Percentiles rank a stretch among this genome's conserved stretches.
phyloP scores from a whole-genome alignment of 1,284 basidiomycete species.

The Melampsora allii-populina region DNA sequence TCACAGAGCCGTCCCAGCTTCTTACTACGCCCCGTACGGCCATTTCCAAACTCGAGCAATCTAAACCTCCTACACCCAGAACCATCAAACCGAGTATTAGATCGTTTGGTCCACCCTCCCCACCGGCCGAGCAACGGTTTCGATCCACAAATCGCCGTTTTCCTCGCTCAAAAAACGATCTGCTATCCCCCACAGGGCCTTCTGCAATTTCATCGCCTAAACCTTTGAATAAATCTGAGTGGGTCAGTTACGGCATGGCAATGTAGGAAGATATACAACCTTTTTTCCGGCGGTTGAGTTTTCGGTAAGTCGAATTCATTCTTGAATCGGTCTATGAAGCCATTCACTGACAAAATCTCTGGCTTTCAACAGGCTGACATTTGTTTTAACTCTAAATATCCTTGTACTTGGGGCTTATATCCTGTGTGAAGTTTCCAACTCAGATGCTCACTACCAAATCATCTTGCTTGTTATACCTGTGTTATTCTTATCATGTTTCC shows the following conservation, averaged over 20 bases:
- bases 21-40: neutral
- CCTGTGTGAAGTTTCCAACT: too few relatives aligned
- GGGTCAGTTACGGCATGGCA: constrained; percentile 42
- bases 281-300: too few relatives aligned
- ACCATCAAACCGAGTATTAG: constrained; percentile 9
- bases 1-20: neutral
- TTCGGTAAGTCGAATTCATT: too few relatives aligned
- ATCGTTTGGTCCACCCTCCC: constrained; percentile 2
- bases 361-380: too few relatives aligned
- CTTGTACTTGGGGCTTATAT: too few relatives aligned
- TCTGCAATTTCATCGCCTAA: neutral
- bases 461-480: too few relatives aligned
- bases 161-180: constrained; percentile 9
- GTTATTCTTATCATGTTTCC: too few relatives aligned
- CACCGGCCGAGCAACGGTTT: constrained; percentile 13
- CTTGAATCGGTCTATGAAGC: too few relatives aligned
- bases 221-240: constrained; percentile 7
- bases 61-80: neutral
- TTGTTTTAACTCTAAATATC: too few relatives aligned
- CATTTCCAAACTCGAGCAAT: neutral
- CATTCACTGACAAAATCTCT: too few relatives aligned
- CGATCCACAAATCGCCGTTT: neutral
- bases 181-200: neutral
- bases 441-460: too few relatives aligned
- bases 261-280: neutral